Evolutionary conservation across 306 rosid genomes (phyloP), one percentile per base, ranked within the genome.

Genomic region (Dalbergia cultrata): DNA sequence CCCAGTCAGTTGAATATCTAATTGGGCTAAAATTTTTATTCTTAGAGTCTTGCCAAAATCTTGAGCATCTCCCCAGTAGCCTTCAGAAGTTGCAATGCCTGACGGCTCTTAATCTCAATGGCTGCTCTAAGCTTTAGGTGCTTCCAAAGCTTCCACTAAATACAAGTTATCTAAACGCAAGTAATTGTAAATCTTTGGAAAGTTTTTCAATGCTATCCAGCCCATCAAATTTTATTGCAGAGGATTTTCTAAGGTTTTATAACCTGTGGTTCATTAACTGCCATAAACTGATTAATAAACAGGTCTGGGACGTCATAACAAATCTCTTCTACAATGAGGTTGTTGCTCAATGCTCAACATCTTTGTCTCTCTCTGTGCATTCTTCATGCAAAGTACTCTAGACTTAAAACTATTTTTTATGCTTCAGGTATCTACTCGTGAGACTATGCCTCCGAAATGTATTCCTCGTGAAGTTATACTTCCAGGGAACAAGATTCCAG

Each of bases 31-130:
- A 74, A 11, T 7, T 2, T 7, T 26, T 74, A 17, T 0, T 44
- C 59, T 75, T 75, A 17, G 70, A 44, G 9, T 60, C 26, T 5
- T 61, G 70, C 56, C 58, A 75, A 45, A 75, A 22, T 16, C 70
- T 75, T 60, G 60, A 75, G 70, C 70, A 75, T 31, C 59, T 75
- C 6, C 79, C 70, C 3, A 60, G 17, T 7, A 75, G 60, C 79
- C 37, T 75, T 44, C 60, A 61, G 60, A 75, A 75, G 26, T 61
- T 75, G 79, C 79, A 61, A 13, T 31, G 45, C 33, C 70, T 75
- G 9, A 22, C 47, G 6, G 17, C 0, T 5, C 49, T 75, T n/a
- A 5, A 13, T 26, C 60, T 74, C 45, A 26, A 4, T 16, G 56
- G 12, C 34, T 61, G 60, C 70, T 50, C 61, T 3, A 75, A 16